Percentiles rank a stretch among this genome's conserved stretches.
Evolutionary conservation across 2,329 filamentous ascomycete species (phyloP).

Genomic region (Stemphylium vesicarium): DNA sequence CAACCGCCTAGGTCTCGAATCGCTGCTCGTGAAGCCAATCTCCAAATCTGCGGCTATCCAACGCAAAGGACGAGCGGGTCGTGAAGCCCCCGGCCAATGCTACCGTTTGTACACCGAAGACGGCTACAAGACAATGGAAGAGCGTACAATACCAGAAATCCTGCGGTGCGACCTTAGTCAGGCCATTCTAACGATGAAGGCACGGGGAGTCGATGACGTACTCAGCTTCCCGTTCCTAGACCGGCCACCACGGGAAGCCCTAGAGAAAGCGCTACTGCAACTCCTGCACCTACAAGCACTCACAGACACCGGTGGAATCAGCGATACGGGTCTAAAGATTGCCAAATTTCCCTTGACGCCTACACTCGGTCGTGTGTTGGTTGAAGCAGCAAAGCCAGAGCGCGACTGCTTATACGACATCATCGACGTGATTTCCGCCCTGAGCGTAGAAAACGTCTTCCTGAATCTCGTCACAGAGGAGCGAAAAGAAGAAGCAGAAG

Average conservation of each 20-base stretch:
- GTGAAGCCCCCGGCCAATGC: slow-evolving; percentile 90
- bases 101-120: slow-evolving; percentile 86
- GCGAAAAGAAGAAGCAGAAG: slow-evolving; percentile 63
- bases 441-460: slow-evolving; percentile 71
- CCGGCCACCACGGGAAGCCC: slow-evolving; percentile 74
- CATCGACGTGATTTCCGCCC: slow-evolving; percentile 79
- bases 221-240: slow-evolving; percentile 86
- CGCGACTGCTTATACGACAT: slow-evolving; percentile 78
- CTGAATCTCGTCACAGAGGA: slow-evolving; percentile 65
- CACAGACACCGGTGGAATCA: slow-evolving; percentile 74
- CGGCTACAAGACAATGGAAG: slow-evolving; percentile 72
- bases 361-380: slow-evolving; percentile 78
- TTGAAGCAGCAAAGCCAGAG: slow-evolving; percentile 75
- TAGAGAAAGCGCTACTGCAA: slow-evolving; percentile 82
- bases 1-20: slow-evolving; percentile 83
- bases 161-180: slow-evolving; percentile 86
- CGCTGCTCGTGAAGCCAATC: slow-evolving; percentile 86
- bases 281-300: slow-evolving; percentile 81
- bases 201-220: slow-evolving; percentile 82
- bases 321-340: slow-evolving; percentile 74
- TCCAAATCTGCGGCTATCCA: slow-evolving; percentile 94
- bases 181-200: slow-evolving; percentile 91
- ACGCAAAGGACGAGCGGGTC: slow-evolving; percentile 86
- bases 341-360: slow-evolving; percentile 84
- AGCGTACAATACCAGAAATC: slow-evolving; percentile 85